Conservation (phyloP, 2,329 filamentous ascomycete species). For the Aspergillus sp. region DNA sequence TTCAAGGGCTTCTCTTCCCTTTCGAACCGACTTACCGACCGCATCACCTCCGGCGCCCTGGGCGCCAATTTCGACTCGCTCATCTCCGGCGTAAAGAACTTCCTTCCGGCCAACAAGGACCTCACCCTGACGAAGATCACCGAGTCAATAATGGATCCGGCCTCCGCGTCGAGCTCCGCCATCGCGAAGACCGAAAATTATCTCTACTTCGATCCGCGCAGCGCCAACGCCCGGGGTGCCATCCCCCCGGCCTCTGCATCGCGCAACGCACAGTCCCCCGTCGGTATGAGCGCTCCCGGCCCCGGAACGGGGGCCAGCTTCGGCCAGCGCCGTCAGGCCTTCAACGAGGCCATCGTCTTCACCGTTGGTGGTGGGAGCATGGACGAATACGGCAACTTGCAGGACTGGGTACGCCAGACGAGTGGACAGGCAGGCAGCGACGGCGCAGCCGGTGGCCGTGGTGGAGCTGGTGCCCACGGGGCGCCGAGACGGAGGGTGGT, state of each 20-base stretch:
- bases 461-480: constrained; percentile 31
- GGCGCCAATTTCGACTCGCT: constrained; percentile 88
- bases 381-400: constrained; percentile 97
- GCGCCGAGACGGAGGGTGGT: constrained; percentile 76
- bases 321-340: constrained; percentile 85
- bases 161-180: constrained; percentile 82
- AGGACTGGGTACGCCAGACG: constrained; percentile 89
- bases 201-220: constrained; percentile 94
- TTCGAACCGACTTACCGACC: constrained; percentile 86
- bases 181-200: constrained; percentile 97
- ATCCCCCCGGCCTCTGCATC: constrained; percentile 74
- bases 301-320: constrained; percentile 79
- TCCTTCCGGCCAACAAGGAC: constrained; percentile 93
- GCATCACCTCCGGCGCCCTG: constrained; percentile 87
- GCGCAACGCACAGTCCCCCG: constrained; percentile 45
- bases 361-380: constrained; percentile 95
- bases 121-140: constrained; percentile 97
- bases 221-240: constrained; percentile 86
- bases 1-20: constrained; percentile 93
- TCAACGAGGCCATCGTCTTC: constrained; percentile 89
- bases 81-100: constrained; percentile 95
- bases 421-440: constrained; percentile 54
- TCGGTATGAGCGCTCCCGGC: constrained; percentile 43
- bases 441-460: constrained; percentile 32
- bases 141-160: constrained; percentile 95